Evolutionary conservation across 768 basidiomycete genomes (phyloP), one percentile per base, ranked within the genome.

Genomic region (Pulveroboletus sp.): DNA sequence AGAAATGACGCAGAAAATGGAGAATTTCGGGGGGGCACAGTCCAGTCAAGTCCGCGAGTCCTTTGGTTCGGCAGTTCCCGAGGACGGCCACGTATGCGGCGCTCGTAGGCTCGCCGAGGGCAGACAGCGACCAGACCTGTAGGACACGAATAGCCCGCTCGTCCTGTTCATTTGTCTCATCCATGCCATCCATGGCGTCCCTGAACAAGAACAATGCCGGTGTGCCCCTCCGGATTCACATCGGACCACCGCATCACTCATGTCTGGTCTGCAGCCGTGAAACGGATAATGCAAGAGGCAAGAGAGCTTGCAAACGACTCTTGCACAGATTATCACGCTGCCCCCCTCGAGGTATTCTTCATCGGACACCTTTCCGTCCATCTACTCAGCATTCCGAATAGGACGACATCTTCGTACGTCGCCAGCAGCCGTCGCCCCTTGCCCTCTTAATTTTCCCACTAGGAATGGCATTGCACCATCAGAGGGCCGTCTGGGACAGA

Each of bases 381-480:
- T 51, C 33, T 38, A 39, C 52, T 63, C 53, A 62, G 21, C 41
- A 31, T 17, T 30, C 45, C 43, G 35, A 43, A 31, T 59, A 90
- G 86, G 87, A 92, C 58, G 89, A 93, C 66, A 91, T 93, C 56
- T 93, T 93, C 62, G 91, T 90, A 67, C 66, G 87, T 52, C 35
- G 14, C 39, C 36, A 37, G 30, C 41, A 17, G 37, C 42, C 43
- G 30, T 43, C 47, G 5, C 41, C 35, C 52, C 43, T 47, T 57
- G 52, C 58, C 46, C 56, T 57, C 55, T 63, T 64, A 17, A 55
- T 57, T 39, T 51, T 37, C 30, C 46, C 44, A n/a, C 36, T 10
- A 85, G 75, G 81, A 94, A 76, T 98, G 95, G 95, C 94, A 97
- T 64, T 96, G 93, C 64, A 97, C 95, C n/a, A 76, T 98, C 47